A percentile compares a stretch with the other conserved stretches of the same genome.
phyloP scores from a whole-genome alignment of 495 filamentous ascomycete species.

The Pseudevernia furfuracea region DNA sequence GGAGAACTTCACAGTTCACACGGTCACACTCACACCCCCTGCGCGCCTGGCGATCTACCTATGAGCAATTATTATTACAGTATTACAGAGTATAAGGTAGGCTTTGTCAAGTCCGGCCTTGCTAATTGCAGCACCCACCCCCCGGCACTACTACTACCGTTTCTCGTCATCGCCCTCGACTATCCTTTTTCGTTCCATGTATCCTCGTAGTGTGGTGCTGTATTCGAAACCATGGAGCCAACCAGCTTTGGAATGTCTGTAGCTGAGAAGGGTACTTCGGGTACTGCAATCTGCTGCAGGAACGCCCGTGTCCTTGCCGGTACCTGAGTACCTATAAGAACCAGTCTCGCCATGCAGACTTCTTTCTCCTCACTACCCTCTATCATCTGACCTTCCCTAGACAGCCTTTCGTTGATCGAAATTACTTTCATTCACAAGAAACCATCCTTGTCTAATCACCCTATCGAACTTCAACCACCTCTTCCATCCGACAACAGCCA shows the following conservation, averaged over 20 bases:
- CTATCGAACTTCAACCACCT: neutral
- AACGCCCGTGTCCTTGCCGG: neutral
- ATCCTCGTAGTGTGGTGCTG: too few relatives aligned
- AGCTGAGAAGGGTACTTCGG: neutral
- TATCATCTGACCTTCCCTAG: neutral
- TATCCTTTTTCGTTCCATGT: neutral
- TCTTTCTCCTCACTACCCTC: neutral
- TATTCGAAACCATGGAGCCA: neutral
- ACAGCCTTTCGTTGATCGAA: constrained; percentile 10
- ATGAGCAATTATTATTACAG: too few relatives aligned
- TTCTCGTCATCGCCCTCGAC: neutral
- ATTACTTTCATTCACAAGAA: neutral
- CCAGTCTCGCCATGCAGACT: neutral
- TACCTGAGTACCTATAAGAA: neutral
- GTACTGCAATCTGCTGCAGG: neutral
- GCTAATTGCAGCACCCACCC: neutral
- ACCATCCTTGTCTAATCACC: neutral
- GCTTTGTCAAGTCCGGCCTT: neutral
- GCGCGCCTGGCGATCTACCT: neutral
- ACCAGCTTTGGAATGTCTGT: neutral
- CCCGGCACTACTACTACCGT: neutral
- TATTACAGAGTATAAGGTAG: too few relatives aligned
- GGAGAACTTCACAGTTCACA: neutral
- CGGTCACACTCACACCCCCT: too few relatives aligned
- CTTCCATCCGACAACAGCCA: neutral